Evolutionary conservation across 768 basidiomycete genomes (phyloP).

Genomic region (Phanerochaete sordida): DNA sequence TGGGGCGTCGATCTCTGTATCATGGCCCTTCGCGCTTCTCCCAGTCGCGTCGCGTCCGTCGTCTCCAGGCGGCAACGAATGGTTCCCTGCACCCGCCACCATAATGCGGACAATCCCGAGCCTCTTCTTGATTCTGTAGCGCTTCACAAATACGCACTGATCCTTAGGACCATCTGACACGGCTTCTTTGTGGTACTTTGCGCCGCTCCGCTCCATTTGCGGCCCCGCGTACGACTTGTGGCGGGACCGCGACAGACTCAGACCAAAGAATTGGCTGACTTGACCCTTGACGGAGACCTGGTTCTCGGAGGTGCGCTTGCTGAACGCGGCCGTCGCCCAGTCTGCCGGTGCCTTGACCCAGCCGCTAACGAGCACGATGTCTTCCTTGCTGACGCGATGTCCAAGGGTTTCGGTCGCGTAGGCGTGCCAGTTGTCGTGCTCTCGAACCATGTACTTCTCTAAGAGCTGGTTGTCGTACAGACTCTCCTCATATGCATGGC

Average conservation of each 20-base stretch:
- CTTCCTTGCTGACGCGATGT: background rate
- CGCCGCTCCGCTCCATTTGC: background rate
- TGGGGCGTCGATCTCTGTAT: no score
- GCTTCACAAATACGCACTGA: background rate
- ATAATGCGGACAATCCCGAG: background rate
- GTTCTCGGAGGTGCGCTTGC: background rate
- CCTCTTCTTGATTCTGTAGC: background rate
- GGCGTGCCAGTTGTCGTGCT: background rate
- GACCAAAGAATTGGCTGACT: background rate
- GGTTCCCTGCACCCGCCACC: background rate
- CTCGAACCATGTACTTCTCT: background rate
- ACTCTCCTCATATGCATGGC: background rate
- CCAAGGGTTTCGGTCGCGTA: background rate
- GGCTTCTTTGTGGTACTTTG: background rate
- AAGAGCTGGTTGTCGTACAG: background rate
- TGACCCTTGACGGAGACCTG: background rate
- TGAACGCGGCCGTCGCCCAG: background rate
- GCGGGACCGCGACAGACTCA: background rate
- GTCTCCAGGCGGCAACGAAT: background rate
- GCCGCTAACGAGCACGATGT: background rate
- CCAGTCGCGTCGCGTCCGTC: background rate
- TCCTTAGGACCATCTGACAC: background rate
- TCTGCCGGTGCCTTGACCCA: background rate
- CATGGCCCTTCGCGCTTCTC: background rate
- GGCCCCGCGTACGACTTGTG: background rate